phyloP scores from a whole-genome alignment of 768 basidiomycete genomes.

The Pleurotus sapidus region DNA sequence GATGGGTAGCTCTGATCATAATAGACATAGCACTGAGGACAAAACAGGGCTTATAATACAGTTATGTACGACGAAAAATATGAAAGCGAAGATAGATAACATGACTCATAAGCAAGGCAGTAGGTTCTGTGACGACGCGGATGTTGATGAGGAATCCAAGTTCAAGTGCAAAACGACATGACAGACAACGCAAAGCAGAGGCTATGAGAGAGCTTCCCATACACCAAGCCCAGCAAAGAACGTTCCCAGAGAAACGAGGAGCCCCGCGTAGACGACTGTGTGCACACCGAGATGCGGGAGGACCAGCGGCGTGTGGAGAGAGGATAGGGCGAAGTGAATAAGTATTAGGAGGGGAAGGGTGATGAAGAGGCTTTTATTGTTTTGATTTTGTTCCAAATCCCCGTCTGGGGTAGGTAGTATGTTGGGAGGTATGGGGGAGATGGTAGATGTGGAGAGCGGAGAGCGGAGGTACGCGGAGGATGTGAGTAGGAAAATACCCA shows the following conservation, averaged over 20 bases:
- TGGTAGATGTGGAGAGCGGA: conserved; percentile 23
- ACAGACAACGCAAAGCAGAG: too few relatives aligned
- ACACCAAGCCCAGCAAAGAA: conserved; percentile 72
- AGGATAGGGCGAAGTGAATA: conserved; percentile 52
- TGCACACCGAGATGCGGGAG: conserved; percentile 76
- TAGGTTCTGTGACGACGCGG: too few relatives aligned
- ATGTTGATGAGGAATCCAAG: too few relatives aligned
- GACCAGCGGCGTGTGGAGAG: conserved; percentile 65
- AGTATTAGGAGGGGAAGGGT: conserved; percentile 41
- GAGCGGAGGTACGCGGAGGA: conserved; percentile 62
- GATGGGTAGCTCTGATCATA: too few relatives aligned
- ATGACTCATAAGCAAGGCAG: too few relatives aligned
- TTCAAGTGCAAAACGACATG: too few relatives aligned
- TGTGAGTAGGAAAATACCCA: conserved; percentile 64
- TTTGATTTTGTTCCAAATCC: conserved; percentile 12
- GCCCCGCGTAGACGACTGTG: conserved; percentile 67
- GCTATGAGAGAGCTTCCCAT: conserved; percentile 64
- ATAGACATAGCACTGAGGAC: too few relatives aligned
- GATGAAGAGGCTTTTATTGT: conserved; percentile 34
- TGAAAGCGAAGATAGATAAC: too few relatives aligned
- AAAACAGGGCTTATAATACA: too few relatives aligned
- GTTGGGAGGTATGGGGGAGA: conserved; percentile 10
- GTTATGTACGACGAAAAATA: too few relatives aligned
- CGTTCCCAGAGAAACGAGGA: conserved; percentile 61
- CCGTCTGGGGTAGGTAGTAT: not conserved